Evolutionary conservation across 805 yeast species (phyloP).

Genomic region (Clavispora carvajalis): DNA sequence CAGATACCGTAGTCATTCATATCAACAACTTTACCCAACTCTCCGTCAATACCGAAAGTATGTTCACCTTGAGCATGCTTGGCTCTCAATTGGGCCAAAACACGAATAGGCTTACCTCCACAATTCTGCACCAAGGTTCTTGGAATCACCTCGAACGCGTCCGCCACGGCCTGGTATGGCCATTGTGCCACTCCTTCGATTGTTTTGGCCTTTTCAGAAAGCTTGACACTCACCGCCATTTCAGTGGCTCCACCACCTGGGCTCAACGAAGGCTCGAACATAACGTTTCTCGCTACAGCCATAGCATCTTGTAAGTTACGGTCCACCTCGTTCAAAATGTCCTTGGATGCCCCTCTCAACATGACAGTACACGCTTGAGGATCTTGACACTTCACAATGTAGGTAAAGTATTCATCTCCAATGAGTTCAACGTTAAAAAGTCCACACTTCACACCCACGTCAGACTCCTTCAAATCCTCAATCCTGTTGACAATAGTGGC

Average conservation of each 20-base stretch:
- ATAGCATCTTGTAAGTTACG: conserved; percentile 97
- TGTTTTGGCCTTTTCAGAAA: conserved; percentile 85
- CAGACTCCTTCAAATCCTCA: conserved; percentile 88
- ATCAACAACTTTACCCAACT: conserved; percentile 87
- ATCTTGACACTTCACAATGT: conserved; percentile 68
- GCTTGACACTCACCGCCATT: conserved; percentile 90
- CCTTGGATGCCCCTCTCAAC: conserved; percentile 95
- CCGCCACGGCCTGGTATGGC: conserved; percentile 99
- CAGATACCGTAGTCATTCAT: conserved; percentile 95
- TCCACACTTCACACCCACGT: conserved; percentile 86
- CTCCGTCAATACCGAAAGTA: conserved; percentile 94
- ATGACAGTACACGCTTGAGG: conserved; percentile 93
- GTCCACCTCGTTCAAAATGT: conserved; percentile 91
- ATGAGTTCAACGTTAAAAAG: conserved; percentile 88
- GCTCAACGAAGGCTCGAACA: conserved; percentile 87
- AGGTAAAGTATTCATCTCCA: conserved; percentile 96
- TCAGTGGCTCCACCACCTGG: conserved; percentile 99
- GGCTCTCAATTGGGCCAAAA: conserved; percentile 87
- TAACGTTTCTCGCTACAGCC: conserved; percentile 94
- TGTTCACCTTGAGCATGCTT: conserved; percentile 87
- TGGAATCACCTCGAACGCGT: conserved; percentile 97
- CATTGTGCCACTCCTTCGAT: conserved; percentile 95
- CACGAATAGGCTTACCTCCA: conserved; percentile 92
- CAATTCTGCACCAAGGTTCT: conserved; percentile 96
- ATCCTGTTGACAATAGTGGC: conserved; percentile 95